Evolutionary conservation across 176 grass and related monocot genomes (phyloP), one percentile per base, ranked within the genome.

Genomic region (Pontederia crassipes): DNA sequence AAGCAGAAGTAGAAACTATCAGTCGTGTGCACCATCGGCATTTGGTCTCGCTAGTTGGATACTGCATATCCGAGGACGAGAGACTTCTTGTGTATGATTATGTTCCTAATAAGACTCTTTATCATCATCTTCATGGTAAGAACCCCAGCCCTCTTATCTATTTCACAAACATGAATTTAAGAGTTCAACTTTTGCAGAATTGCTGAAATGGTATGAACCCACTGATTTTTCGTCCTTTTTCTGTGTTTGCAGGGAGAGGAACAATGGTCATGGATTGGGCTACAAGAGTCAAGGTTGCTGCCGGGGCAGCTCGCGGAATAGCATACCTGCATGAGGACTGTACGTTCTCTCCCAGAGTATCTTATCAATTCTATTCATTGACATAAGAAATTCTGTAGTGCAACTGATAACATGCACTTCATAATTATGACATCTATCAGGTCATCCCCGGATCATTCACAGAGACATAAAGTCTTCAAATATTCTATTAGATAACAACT

Each of bases 391-490:
- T 16, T 18, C 17, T 81, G 77, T 62, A 73, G 61, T 75, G 76
- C 12, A 27, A 2, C 72, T 64, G 45, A 46, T 56, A 53, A 65
- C 18, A 66, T 66, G 71, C 27, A 18, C 14, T 50, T 50, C n/a
- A 28, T 65, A 64, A 64, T 45, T 66, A 28, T 70, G n/a, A 24
- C 20, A 83, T 28, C 72, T 45, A 61, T 57, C 72, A 98, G 94
- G 94, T 79, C 79, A 98, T 86, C 94, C 94, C 48, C 74, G 94
- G 58, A 98, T 98, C 77, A 98, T 98, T 48, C 94, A 98, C 26
- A 82, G 94, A 74, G 94, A 98, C 79, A 98, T 98, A 83, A 98
- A 98, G 64, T 98, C 94, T 46, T 98, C 94, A 58, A 98, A 98
- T 79, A 98, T 98, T 93, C 80, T 98, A 18, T 72, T 98, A 77